These are phyloP conservation scores for Trametes elegans DNA, from an alignment of 768 basidiomycete species.

Conservation along the genomic window DNA sequence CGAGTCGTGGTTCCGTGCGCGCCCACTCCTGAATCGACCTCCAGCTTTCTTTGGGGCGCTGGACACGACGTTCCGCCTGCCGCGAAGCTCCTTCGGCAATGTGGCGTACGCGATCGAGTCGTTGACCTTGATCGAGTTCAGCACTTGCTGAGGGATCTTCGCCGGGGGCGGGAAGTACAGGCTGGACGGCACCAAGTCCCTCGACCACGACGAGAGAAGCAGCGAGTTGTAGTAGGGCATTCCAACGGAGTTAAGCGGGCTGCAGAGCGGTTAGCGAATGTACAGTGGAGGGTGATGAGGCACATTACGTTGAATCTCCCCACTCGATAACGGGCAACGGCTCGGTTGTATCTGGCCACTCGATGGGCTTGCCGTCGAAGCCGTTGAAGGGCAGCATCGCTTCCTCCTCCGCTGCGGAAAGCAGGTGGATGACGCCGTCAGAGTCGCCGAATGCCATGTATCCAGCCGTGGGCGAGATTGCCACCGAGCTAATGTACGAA, in stretches of 20 bases:
- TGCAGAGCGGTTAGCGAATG: constrained; percentile 31
- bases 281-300: neutral
- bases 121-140: constrained; percentile 78
- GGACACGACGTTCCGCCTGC: constrained; percentile 74
- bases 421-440: constrained; percentile 78
- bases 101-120: constrained; percentile 90
- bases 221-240: constrained; percentile 77
- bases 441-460: constrained; percentile 93
- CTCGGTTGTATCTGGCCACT: constrained; percentile 78
- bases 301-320: constrained; percentile 73
- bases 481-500: constrained; percentile 75
- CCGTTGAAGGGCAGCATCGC: constrained; percentile 76
- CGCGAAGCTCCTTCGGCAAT: constrained; percentile 81
- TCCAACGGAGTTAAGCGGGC: constrained; percentile 86
- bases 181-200: constrained; percentile 51
- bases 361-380: constrained; percentile 80
- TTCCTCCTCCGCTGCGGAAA: constrained; percentile 68
- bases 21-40: constrained; percentile 86
- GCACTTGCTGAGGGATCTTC: constrained; percentile 77
- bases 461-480: constrained; percentile 83
- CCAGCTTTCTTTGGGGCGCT: constrained; percentile 51
- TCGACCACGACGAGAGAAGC: constrained; percentile 66
- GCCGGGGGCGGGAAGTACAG: constrained; percentile 63
- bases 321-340: constrained; percentile 73
- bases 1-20: constrained; percentile 32